A percentile compares a stretch with the other conserved stretches of the same genome.
These are phyloP conservation scores for Penicillium aurantiogriseum DNA, from an alignment of 2,329 filamentous ascomycete species.

Conservation along the genomic window DNA sequence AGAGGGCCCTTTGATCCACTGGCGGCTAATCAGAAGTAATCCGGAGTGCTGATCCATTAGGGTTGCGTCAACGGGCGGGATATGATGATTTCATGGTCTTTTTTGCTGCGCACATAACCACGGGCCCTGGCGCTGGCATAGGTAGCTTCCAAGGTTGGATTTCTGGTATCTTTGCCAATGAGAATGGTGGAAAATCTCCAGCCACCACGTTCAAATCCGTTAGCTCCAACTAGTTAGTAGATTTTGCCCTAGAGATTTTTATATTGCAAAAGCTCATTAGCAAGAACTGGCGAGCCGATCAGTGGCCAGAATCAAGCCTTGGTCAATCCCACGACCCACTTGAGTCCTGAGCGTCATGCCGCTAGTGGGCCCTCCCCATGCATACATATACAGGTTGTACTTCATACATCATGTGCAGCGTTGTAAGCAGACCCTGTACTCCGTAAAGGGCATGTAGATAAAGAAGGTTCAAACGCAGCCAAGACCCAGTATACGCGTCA, in stretches of 20 bases:
- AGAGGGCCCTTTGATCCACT: background rate
- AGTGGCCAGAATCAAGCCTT: conserved; percentile 21
- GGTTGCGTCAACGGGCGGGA: conserved; percentile 22
- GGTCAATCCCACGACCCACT: conserved; percentile 19
- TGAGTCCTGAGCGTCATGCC: conserved; percentile 6
- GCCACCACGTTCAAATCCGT: background rate
- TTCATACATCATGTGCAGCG: background rate
- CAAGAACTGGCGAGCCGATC: conserved; percentile 20
- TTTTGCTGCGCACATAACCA: conserved; percentile 16
- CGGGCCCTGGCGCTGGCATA: conserved; percentile 10
- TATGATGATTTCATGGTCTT: background rate
- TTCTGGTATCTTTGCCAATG: conserved; percentile 12
- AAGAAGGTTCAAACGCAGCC: background rate
- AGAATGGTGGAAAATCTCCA: background rate
- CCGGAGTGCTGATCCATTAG: conserved; percentile 12
- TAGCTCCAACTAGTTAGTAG: conserved; percentile 1
- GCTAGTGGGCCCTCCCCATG: background rate
- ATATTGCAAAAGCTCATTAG: conserved; percentile 10
- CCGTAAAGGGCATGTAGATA: background rate
- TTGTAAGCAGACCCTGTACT: background rate
- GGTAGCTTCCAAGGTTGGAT: background rate
- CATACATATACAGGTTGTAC: background rate
- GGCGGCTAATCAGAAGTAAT: conserved; percentile 15
- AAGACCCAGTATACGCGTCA: background rate
- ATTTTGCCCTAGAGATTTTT: conserved; percentile 10